Evolutionary conservation across 306 rosid species (phyloP).

Genomic region (Citrullus mucosospermus): DNA sequence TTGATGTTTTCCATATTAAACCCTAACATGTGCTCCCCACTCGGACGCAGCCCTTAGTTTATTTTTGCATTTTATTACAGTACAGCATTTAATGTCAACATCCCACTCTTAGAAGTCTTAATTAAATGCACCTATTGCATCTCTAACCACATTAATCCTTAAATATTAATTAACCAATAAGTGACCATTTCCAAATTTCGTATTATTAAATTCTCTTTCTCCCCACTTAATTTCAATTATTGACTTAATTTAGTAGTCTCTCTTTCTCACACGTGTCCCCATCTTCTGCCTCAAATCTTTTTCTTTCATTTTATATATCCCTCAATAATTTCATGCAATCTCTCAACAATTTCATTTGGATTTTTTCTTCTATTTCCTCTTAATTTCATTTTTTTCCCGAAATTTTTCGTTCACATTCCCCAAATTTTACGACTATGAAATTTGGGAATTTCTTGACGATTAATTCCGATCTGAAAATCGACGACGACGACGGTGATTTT

Average conservation of each 20-base stretch:
- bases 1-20: neutral
- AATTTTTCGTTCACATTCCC: neutral
- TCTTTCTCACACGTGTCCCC: constrained; percentile 24
- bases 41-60: neutral
- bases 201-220: neutral
- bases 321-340: neutral
- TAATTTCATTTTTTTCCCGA: neutral
- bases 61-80: neutral
- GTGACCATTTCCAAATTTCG: neutral
- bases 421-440: neutral
- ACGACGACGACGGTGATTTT: constrained; percentile 26
- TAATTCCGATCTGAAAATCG: constrained; percentile 38
- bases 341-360: neutral
- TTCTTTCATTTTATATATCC: neutral
- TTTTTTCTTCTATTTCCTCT: neutral
- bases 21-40: neutral
- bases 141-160: neutral
- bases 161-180: neutral
- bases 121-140: neutral
- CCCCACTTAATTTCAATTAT: neutral
- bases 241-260: neutral
- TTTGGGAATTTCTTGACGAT: constrained; percentile 1
- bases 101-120: neutral
- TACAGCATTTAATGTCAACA: neutral
- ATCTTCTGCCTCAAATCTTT: constrained; percentile 7